phyloP scores from a whole-genome alignment of 768 basidiomycete species.

The Lentinula lateritia region DNA sequence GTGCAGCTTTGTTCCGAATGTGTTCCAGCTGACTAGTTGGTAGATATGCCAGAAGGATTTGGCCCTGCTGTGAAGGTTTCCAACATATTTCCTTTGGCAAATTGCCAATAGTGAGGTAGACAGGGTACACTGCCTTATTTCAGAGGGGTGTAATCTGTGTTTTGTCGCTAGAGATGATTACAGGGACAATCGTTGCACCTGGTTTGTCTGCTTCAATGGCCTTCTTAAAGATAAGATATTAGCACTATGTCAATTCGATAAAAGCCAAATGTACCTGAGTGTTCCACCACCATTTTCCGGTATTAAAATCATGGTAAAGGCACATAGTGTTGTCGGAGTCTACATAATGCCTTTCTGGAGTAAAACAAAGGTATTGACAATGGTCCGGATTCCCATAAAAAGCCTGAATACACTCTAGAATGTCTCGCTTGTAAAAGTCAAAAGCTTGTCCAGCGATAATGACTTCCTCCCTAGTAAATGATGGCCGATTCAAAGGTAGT shows the following conservation, averaged over 20 bases:
- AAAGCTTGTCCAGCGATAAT: slow-evolving; percentile 20
- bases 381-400: slow-evolving; percentile 30
- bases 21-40: slow-evolving; percentile 17
- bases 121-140: no score
- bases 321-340: slow-evolving; percentile 18
- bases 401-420: slow-evolving; percentile 28
- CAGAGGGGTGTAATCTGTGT: no score
- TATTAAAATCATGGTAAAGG: slow-evolving; percentile 41
- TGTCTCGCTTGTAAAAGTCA: slow-evolving; percentile 27
- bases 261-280: slow-evolving; percentile 31
- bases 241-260: no score
- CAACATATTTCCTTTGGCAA: background rate
- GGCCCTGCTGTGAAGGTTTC: slow-evolving; percentile 11
- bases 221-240: no score
- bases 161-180: slow-evolving; percentile 1
- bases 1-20: slow-evolving; percentile 3
- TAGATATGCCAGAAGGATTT: slow-evolving; percentile 24
- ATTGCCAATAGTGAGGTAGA: no score
- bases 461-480: slow-evolving; percentile 21
- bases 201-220: no score
- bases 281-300: slow-evolving; percentile 48
- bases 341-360: slow-evolving; percentile 30
- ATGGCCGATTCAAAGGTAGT: slow-evolving; percentile 18
- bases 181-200: slow-evolving; percentile 12
- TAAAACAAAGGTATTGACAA: slow-evolving; percentile 20